These are phyloP conservation scores for Venturia effusa DNA, from an alignment of 2,329 filamentous ascomycete genomes.

Conservation along the genomic window DNA sequence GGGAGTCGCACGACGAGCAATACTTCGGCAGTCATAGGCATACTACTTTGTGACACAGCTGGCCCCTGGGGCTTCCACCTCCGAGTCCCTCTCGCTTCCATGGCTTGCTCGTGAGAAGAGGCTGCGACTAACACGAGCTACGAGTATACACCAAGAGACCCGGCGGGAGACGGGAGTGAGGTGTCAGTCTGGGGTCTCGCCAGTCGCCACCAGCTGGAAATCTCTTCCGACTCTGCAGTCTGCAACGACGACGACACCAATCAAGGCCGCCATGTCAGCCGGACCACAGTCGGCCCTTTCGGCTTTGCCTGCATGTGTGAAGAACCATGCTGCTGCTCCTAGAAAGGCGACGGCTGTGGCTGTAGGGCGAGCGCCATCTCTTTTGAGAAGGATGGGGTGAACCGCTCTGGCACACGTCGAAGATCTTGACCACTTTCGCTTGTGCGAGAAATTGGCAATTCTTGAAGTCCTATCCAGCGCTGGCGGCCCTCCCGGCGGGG, in stretches of 20 bases:
- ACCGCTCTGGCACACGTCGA: neutral
- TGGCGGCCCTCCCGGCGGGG: too few species aligned
- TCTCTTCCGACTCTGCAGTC: neutral
- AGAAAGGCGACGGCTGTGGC: neutral
- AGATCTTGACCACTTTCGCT: neutral
- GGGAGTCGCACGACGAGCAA: neutral
- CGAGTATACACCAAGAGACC: too few species aligned
- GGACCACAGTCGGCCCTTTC: neutral
- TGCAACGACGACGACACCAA: neutral
- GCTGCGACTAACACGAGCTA: too few species aligned
- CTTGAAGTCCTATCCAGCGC: neutral
- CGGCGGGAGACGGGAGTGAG: too few species aligned
- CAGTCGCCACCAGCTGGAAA: neutral
- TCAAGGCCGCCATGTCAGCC: neutral
- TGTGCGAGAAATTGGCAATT: neutral
- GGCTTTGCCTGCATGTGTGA: neutral
- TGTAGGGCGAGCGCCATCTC: neutral
- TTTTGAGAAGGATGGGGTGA: neutral
- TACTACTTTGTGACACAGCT: neutral
- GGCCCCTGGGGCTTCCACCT: neutral
- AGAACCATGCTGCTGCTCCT: neutral
- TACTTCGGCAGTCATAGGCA: constrained; percentile 1
- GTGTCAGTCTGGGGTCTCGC: neutral
- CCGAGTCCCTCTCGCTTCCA: neutral
- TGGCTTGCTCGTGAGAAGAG: neutral